Conservation (phyloP, 331 rosid genomes). For the Quercus phellos region DNA sequence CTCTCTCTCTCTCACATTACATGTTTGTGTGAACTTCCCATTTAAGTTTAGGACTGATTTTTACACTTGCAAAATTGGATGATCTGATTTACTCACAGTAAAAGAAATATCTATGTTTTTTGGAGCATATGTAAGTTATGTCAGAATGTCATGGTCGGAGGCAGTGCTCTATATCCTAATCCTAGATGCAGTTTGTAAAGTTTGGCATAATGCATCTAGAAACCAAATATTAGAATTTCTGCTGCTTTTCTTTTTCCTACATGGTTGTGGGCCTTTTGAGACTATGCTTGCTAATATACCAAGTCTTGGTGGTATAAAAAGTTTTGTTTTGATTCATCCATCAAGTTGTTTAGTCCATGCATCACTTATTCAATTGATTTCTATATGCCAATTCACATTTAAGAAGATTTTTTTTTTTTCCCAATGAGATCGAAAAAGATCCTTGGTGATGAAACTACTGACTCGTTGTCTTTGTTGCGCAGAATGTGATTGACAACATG, state of each 20-base stretch:
- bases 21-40: background rate
- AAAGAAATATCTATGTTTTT: background rate
- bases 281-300: background rate
- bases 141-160: too few relatives aligned
- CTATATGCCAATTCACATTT: background rate
- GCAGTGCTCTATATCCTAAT: too few relatives aligned
- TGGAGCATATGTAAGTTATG: background rate
- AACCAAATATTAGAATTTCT: background rate
- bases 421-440: background rate
- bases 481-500: constrained; percentile 69
- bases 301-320: background rate
- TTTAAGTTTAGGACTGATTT: background rate
- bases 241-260: background rate
- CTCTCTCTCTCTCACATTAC: background rate
- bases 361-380: background rate
- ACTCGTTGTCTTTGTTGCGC: constrained; percentile 22
- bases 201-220: background rate
- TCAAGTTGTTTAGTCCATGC: too few relatives aligned
- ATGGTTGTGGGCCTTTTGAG: background rate
- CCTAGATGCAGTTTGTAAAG: too few relatives aligned
- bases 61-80: background rate
- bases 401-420: background rate
- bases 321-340: too few relatives aligned
- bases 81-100: background rate
- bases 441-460: constrained; percentile 17